Percentiles rank a stretch among this genome's conserved stretches.
Conservation (phyloP, 305 asterid genomes). For the Fraxinus velutina region DNA sequence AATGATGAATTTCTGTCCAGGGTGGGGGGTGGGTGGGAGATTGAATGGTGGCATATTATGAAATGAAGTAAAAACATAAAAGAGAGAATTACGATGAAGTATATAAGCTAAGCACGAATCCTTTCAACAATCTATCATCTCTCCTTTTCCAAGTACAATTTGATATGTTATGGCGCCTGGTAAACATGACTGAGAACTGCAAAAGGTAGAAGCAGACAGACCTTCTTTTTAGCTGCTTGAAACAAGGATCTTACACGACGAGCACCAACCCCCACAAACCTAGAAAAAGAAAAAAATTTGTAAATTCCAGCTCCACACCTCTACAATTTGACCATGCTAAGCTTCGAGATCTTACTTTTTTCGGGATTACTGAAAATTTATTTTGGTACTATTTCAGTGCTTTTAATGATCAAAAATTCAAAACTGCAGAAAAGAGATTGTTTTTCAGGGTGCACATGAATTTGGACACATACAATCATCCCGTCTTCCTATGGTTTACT, state of each 20-base stretch:
- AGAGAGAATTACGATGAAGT: neutral
- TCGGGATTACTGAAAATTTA: neutral
- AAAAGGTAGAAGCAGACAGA: constrained; percentile 23
- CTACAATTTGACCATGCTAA: constrained; percentile 7
- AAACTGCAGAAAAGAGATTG: neutral
- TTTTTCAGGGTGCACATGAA: neutral
- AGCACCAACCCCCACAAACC: constrained; percentile 99
- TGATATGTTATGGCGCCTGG: neutral
- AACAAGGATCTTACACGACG: constrained; percentile 95
- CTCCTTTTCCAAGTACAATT: neutral
- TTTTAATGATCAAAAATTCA: neutral
- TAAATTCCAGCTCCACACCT: constrained; percentile 6
- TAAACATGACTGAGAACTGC: neutral
- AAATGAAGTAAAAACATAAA: neutral
- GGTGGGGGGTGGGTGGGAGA: neutral
- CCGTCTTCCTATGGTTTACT: neutral
- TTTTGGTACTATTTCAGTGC: neutral
- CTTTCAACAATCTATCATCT: neutral
- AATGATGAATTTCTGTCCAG: neutral
- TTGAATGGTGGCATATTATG: neutral
- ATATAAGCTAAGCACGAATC: neutral
- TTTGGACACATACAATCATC: neutral
- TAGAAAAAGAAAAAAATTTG: constrained; percentile 26
- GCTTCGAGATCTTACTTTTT: neutral
- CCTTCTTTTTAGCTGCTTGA: constrained; percentile 99